Conservation (phyloP, 345 rosid genomes). For the Linum lewisii region DNA sequence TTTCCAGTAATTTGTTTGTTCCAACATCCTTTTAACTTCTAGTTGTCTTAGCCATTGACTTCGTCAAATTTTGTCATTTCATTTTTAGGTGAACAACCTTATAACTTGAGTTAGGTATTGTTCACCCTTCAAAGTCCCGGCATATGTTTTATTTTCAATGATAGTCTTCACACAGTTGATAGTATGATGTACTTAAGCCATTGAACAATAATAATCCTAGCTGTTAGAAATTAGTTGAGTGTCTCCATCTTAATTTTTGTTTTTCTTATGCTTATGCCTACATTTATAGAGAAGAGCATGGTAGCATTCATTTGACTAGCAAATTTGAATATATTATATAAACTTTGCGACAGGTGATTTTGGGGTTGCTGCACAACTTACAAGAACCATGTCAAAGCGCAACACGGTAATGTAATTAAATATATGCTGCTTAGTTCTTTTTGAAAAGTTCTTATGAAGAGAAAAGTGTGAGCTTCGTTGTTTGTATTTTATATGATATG, state of each 20-base stretch:
- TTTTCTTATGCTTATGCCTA: not conserved
- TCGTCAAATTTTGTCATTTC: no score
- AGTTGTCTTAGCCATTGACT: no score
- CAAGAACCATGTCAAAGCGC: constrained; percentile 98
- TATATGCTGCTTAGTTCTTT: not conserved
- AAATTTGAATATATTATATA: constrained; percentile 7
- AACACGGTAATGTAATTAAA: constrained; percentile 51
- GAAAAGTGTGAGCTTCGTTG: not conserved
- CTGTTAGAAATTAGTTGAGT: not conserved
- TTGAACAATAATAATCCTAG: not conserved
- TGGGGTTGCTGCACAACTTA: constrained; percentile 99
- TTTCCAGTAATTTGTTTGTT: no score
- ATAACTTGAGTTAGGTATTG: no score
- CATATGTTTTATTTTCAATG: not conserved
- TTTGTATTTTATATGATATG: not conserved
- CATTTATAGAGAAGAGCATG: not conserved
- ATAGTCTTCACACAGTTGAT: no score
- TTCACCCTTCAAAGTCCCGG: no score
- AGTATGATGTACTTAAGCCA: not conserved
- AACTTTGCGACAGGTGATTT: constrained; percentile 66
- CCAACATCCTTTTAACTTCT: no score
- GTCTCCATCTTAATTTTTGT: not conserved
- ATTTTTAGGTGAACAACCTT: no score
- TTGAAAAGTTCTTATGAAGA: no score
- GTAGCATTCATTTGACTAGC: constrained; percentile 2